Evolutionary conservation across 768 basidiomycete genomes (phyloP).

Genomic region (Nidularia sp.): DNA sequence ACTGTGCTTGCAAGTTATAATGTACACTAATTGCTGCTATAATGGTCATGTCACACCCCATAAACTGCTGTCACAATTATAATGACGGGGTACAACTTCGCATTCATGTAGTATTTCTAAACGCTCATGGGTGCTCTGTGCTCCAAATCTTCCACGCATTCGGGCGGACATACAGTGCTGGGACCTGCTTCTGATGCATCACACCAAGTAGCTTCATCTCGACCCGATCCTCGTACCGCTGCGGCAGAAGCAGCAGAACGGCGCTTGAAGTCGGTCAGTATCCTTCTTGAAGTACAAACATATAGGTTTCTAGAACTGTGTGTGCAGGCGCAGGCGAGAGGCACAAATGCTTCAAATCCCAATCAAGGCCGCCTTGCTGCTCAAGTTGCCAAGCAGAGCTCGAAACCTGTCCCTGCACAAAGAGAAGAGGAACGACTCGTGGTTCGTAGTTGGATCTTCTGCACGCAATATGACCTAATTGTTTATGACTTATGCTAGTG

Average conservation of each 20-base stretch:
- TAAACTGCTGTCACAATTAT: too few relatives aligned
- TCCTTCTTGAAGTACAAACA: conserved; percentile 2
- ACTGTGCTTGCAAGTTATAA: too few relatives aligned
- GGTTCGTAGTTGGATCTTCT: conserved; percentile 23
- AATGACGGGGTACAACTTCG: too few relatives aligned
- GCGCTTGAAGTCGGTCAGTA: conserved; percentile 50
- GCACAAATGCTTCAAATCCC: conserved; percentile 39
- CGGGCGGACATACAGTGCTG: conserved; percentile 47
- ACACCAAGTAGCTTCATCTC: conserved; percentile 22
- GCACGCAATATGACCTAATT: background rate
- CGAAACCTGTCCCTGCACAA: conserved; percentile 27
- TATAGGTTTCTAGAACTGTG: conserved; percentile 10
- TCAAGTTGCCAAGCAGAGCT: conserved; percentile 33
- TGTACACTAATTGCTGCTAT: too few relatives aligned
- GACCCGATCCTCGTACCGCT: conserved; percentile 44
- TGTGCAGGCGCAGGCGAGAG: conserved; percentile 38
- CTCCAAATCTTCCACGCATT: conserved; percentile 42
- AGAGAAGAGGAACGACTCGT: conserved; percentile 33
- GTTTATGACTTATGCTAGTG: conserved; percentile 21
- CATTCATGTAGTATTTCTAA: too few relatives aligned
- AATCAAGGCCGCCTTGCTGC: conserved; percentile 43
- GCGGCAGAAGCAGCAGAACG: conserved; percentile 63
- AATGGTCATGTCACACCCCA: too few relatives aligned
- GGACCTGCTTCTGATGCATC: conserved; percentile 26
- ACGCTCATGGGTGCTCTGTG: conserved; percentile 53